A percentile compares a stretch with the other conserved stretches of the same genome.
Conservation (phyloP, 495 filamentous ascomycete species). For the Tuber aestivum region DNA sequence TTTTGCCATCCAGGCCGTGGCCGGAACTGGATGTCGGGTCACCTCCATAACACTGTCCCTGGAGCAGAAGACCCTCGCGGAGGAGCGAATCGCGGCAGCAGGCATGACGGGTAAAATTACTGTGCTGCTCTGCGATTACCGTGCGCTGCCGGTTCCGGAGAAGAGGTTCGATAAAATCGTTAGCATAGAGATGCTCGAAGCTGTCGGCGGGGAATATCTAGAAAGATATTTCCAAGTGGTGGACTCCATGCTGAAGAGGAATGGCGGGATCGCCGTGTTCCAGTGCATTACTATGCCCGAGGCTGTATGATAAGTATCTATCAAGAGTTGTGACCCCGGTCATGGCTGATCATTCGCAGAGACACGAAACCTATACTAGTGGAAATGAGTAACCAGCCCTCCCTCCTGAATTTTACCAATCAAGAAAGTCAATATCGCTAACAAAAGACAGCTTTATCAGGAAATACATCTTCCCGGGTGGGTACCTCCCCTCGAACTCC, state of each 20-base stretch:
- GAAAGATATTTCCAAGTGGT: slow-evolving; percentile 58
- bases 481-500: slow-evolving; percentile 61
- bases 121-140: slow-evolving; percentile 59
- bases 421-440: not conserved
- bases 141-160: slow-evolving; percentile 49
- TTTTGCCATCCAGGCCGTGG: slow-evolving; percentile 59
- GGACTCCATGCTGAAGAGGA: slow-evolving; percentile 55
- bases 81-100: slow-evolving; percentile 52
- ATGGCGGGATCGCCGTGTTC: slow-evolving; percentile 62
- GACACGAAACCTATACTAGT: slow-evolving; percentile 45
- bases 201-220: slow-evolving; percentile 60
- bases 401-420: not conserved
- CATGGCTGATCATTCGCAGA: slow-evolving; percentile 8
- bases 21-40: slow-evolving; percentile 55
- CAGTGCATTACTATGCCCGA: slow-evolving; percentile 75
- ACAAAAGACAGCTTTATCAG: slow-evolving; percentile 54
- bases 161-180: slow-evolving; percentile 62
- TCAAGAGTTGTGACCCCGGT: not conserved
- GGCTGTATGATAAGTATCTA: slow-evolving; percentile 37
- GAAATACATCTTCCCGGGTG: slow-evolving; percentile 68
- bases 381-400: slow-evolving; percentile 41
- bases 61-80: slow-evolving; percentile 58
- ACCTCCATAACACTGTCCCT: slow-evolving; percentile 58
- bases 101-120: slow-evolving; percentile 52
- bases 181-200: slow-evolving; percentile 71